These are phyloP conservation scores for Chiua virens DNA, from an alignment of 768 basidiomycete species.

Conservation along the genomic window DNA sequence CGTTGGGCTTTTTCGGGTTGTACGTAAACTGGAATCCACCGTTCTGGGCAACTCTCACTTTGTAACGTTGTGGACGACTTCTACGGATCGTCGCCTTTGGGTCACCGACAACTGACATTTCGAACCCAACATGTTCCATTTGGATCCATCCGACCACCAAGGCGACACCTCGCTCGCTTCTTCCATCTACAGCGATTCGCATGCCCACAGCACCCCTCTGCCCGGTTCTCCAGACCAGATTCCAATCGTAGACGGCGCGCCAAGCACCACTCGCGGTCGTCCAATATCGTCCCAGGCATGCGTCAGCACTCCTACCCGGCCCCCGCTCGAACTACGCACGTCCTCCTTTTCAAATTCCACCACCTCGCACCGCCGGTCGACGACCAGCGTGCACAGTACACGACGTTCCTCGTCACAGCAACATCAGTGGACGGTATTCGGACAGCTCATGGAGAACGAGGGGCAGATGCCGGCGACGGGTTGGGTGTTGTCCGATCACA, in stretches of 20 bases:
- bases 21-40: too few relatives aligned
- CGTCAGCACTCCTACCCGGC: background rate
- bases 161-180: conserved; percentile 91
- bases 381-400: too few relatives aligned
- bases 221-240: conserved; percentile 31
- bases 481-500: background rate
- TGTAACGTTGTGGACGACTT: too few relatives aligned
- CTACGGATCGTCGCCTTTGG: background rate
- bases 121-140: conserved; percentile 10
- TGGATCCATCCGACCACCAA: conserved; percentile 79
- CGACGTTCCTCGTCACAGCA: conserved; percentile 12
- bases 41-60: too few relatives aligned
- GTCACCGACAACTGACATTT: background rate
- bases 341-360: conserved; percentile 7
- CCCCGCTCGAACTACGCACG: conserved; percentile 10
- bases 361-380: too few relatives aligned
- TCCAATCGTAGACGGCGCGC: conserved; percentile 5
- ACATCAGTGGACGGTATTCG: conserved; percentile 71
- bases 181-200: conserved; percentile 18
- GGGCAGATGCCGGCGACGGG: conserved; percentile 35
- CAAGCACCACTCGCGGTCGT: conserved; percentile 13
- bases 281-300: conserved; percentile 17
- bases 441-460: conserved; percentile 70
- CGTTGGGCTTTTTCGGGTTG: too few relatives aligned
- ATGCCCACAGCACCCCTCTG: conserved; percentile 1